Evolutionary conservation across 2,329 filamentous ascomycete genomes (phyloP), one percentile per base, ranked within the genome.

Genomic region (Claviceps cyperi): DNA sequence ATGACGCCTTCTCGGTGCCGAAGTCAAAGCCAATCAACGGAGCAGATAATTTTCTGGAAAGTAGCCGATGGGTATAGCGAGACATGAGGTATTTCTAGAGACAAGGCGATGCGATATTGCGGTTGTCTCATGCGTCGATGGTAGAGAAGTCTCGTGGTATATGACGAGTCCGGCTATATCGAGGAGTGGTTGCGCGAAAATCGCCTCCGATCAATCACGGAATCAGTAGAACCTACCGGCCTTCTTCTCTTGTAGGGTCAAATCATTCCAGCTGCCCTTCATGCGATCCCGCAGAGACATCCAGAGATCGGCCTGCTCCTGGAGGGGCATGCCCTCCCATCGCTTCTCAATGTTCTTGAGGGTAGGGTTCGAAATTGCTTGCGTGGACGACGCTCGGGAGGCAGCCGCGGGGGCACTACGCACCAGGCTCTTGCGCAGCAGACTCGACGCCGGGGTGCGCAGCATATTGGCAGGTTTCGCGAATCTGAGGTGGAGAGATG

Each of bases 271-370:
- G 76, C 88, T 89, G 62, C 80, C 82, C 86, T 95, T 96, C 92
- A 98, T 98, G 66, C 92, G 85, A 75, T 98, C 92, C 71, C 92
- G 82, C 70, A 98, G 77, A 61, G 85, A 77, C 92, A 98, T 98
- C 92, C 92, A 98, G 62, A 98, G 77, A 67, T 98, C 92, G 59
- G 92, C 92, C 81, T 98, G 92, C 80, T 98, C 92, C 78, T 95
- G 89, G 57, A 92, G 88, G 53, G 91, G 90, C 86, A 97, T 90
- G 56, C 76, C 80, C 77, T 98, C 92, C 92, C 92, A 98, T 76
- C 92, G 80, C 84, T 95, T 96, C 83, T 98, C 92, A 66, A 98
- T 97, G 74, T 94, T 89, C 71, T 88, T 86, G 64, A 98, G 81
- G 52, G 88, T 96, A 60, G 94, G 92, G 77, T 96, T 97, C 65